Percentiles rank a stretch among this genome's conserved stretches.
These are phyloP conservation scores for Diaporthe ampelina DNA, from an alignment of 2,329 filamentous ascomycete genomes.

Conservation along the genomic window DNA sequence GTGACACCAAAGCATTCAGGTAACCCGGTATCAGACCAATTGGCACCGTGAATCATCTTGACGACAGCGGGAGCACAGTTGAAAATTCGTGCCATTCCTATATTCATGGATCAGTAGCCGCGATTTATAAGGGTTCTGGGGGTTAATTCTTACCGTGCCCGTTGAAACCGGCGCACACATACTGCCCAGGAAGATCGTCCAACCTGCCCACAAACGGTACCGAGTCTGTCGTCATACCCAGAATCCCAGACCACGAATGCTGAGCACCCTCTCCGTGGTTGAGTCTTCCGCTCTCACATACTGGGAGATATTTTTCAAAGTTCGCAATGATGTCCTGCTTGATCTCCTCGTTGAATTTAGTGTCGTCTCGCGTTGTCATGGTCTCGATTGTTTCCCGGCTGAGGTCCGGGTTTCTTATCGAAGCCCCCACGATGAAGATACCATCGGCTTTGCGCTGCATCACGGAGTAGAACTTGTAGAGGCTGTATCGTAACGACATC, in stretches of 20 bases:
- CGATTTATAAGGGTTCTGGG: not conserved
- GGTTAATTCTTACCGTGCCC: conserved; percentile 56
- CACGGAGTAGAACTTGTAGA: conserved; percentile 64
- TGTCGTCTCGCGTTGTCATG: conserved; percentile 55
- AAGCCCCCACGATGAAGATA: conserved; percentile 58
- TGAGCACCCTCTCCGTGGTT: conserved; percentile 59
- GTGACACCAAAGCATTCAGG: conserved; percentile 38
- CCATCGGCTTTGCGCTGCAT: conserved; percentile 60
- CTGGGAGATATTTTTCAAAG: conserved; percentile 53
- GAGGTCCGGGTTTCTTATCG: conserved; percentile 56
- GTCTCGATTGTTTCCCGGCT: conserved; percentile 49
- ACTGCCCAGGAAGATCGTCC: conserved; percentile 58
- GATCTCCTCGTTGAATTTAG: conserved; percentile 55
- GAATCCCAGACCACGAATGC: conserved; percentile 62
- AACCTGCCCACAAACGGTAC: conserved; percentile 61
- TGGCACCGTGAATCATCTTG: conserved; percentile 55
- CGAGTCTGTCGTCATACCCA: conserved; percentile 61
- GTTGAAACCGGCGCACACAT: conserved; percentile 64
- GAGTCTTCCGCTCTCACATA: conserved; percentile 41
- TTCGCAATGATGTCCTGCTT: conserved; percentile 53
- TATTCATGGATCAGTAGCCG: not conserved
- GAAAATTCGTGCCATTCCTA: conserved; percentile 59
- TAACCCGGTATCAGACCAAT: conserved; percentile 54
- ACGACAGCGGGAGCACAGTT: conserved; percentile 60
- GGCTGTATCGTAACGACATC: conserved; percentile 60